A percentile compares a stretch with the other conserved stretches of the same genome.
phyloP scores from a whole-genome alignment of 2,329 filamentous ascomycete species.

The Knufia fluminis region DNA sequence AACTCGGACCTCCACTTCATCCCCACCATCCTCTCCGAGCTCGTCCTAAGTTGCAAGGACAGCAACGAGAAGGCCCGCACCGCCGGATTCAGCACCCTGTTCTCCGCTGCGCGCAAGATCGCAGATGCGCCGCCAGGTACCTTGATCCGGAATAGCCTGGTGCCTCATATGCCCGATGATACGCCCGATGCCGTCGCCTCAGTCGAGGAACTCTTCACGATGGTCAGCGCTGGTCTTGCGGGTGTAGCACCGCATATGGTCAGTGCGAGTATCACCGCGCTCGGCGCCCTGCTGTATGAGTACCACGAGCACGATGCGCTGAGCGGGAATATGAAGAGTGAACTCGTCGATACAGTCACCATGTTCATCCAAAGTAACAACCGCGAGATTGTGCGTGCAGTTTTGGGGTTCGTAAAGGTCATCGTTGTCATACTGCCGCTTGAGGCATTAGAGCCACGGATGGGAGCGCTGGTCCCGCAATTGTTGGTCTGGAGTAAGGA shows the following conservation, averaged over 20 bases:
- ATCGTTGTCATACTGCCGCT: conserved; percentile 79
- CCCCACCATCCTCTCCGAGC: conserved; percentile 79
- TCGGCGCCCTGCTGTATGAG: conserved; percentile 87
- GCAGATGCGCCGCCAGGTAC: conserved; percentile 46
- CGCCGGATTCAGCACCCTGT: conserved; percentile 79
- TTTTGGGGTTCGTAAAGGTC: conserved; percentile 93
- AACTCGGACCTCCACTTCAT: conserved; percentile 81
- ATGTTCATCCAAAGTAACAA: conserved; percentile 95
- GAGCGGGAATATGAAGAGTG: conserved; percentile 59
- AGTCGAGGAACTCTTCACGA: conserved; percentile 93
- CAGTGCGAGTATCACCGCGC: conserved; percentile 87
- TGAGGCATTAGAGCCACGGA: conserved; percentile 62
- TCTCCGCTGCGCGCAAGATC: conserved; percentile 80
- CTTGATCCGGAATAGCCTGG: conserved; percentile 79
- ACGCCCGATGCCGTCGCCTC: conserved; percentile 68
- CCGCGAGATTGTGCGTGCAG: conserved; percentile 88
- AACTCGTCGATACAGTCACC: conserved; percentile 89
- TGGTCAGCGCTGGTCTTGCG: conserved; percentile 92
- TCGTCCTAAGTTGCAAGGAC: conserved; percentile 94
- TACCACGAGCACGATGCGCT: conserved; percentile 67
- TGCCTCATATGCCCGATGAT: conserved; percentile 75
- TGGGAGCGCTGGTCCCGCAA: conserved; percentile 73
- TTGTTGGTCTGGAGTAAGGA: conserved; percentile 95
- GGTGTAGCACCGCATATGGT: conserved; percentile 95
- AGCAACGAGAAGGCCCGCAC: conserved; percentile 91